Conservation (phyloP, 805 yeast genomes). For the Isabelozyma rhagii region DNA sequence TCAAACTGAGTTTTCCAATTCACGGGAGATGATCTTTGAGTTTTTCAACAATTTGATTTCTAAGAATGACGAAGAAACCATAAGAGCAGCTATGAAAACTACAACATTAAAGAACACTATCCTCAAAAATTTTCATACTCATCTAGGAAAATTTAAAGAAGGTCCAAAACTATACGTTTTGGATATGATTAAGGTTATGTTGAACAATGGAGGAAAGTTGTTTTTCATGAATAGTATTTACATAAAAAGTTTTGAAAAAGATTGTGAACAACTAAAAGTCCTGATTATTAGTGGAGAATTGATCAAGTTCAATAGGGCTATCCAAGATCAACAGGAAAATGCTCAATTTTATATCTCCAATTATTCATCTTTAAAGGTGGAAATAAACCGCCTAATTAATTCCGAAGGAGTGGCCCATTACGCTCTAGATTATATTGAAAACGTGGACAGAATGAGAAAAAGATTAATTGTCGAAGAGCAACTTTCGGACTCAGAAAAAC, state of each 20-base stretch:
- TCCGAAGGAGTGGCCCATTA: conserved; percentile 27
- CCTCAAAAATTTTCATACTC: conserved; percentile 18
- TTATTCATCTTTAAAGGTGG: conserved; percentile 48
- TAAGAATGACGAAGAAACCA: conserved; percentile 37
- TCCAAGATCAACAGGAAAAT: conserved; percentile 68
- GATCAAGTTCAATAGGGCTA: conserved; percentile 47
- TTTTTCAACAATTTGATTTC: conserved; percentile 28
- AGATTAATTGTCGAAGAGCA: conserved; percentile 56
- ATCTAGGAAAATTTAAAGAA: conserved; percentile 16
- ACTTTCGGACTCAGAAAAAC: conserved; percentile 39
- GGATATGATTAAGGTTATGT: conserved; percentile 31
- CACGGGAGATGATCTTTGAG: conserved; percentile 18
- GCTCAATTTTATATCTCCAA: conserved; percentile 43
- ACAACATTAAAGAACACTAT: conserved; percentile 27
- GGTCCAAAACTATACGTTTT: conserved; percentile 15
- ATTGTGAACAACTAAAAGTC: conserved; percentile 28
- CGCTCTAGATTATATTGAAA: conserved; percentile 67
- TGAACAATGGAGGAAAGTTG: conserved; percentile 34
- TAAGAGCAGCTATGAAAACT: conserved; percentile 20
- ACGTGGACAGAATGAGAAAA: conserved; percentile 63
- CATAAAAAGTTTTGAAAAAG: conserved; percentile 33
- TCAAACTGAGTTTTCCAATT: conserved; percentile 11
- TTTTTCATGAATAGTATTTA: conserved; percentile 28
- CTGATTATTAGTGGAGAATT: conserved; percentile 44
- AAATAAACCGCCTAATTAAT: conserved; percentile 32